A percentile compares a stretch with the other conserved stretches of the same genome.
These are phyloP conservation scores for Phytophthora hibernalis DNA, from an alignment of 352 stramenopile genomes.

Conservation along the genomic window DNA sequence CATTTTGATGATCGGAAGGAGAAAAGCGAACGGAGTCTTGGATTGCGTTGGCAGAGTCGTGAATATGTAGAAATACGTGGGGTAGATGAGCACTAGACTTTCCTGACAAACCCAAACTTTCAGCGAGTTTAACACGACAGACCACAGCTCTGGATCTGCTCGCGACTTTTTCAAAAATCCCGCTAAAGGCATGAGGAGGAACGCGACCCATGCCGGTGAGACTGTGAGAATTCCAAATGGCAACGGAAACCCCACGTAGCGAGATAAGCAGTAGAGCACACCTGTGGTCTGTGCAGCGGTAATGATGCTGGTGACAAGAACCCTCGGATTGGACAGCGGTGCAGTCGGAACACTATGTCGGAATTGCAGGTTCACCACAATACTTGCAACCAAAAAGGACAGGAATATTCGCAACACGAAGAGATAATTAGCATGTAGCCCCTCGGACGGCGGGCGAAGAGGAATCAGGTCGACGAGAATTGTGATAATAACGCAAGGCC, in stretches of 20 bases:
- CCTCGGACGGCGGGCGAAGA: constrained; percentile 9
- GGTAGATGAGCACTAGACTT: constrained; percentile 36
- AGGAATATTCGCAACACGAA: constrained; percentile 29
- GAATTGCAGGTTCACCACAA: constrained; percentile 31
- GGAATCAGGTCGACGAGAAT: constrained; percentile 23
- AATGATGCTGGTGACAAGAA: constrained; percentile 13
- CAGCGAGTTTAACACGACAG: constrained; percentile 18
- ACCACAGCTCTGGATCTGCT: constrained; percentile 17
- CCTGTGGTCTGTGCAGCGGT: background rate
- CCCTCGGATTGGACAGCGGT: constrained; percentile 1
- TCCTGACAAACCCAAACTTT: constrained; percentile 26
- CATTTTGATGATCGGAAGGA: constrained; percentile 44
- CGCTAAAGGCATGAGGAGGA: constrained; percentile 18
- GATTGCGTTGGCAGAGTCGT: constrained; percentile 5
- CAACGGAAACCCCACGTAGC: constrained; percentile 43
- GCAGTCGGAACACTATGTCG: constrained; percentile 28
- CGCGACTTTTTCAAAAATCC: constrained; percentile 13
- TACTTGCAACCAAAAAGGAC: constrained; percentile 29
- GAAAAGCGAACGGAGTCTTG: constrained; percentile 29
- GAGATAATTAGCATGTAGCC: constrained; percentile 3
- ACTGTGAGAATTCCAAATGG: constrained; percentile 43
- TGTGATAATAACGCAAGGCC: constrained; percentile 25
- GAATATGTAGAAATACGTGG: constrained; percentile 40
- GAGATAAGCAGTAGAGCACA: constrained; percentile 17
- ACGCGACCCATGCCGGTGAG: constrained; percentile 16